phyloP scores from a whole-genome alignment of 371 early-diverging fungal species.

The Lichtheimia corymbifera region DNA sequence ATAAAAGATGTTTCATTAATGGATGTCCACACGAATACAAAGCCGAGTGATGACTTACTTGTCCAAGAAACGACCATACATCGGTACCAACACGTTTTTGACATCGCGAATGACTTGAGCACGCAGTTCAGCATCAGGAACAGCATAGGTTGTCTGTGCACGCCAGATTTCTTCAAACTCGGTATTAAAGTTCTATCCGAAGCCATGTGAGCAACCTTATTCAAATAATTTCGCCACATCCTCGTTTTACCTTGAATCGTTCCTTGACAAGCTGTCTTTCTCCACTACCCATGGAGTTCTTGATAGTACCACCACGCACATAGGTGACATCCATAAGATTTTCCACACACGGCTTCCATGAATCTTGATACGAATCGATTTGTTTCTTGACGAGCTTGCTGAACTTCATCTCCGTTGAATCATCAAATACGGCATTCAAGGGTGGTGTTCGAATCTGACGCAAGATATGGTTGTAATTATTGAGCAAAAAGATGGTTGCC shows the following conservation, averaged over 20 bases:
- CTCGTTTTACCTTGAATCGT: conserved; percentile 64
- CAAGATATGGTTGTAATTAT: conserved; percentile 80
- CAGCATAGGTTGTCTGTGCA: conserved; percentile 73
- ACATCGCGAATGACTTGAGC: conserved; percentile 73
- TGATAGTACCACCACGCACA: conserved; percentile 66
- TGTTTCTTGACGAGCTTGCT: conserved; percentile 65
- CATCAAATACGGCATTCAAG: conserved; percentile 55
- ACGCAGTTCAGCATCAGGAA: conserved; percentile 82
- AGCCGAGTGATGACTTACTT: conserved; percentile 37
- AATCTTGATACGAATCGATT: conserved; percentile 65
- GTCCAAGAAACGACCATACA: conserved; percentile 78
- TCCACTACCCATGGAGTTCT: conserved; percentile 61
- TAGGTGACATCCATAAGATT: conserved; percentile 75
- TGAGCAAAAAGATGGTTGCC: conserved; percentile 73
- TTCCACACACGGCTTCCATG: conserved; percentile 76
- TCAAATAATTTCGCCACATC: too few relatives aligned
- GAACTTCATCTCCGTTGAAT: conserved; percentile 54
- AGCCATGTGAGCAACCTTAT: background rate
- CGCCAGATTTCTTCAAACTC: conserved; percentile 80
- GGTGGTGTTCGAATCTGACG: conserved; percentile 67
- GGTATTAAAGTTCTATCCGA: conserved; percentile 68
- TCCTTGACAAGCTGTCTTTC: conserved; percentile 80
- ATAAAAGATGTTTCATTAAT: background rate
- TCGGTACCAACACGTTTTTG: conserved; percentile 72
- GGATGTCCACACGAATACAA: too few relatives aligned